Evolutionary conservation across 257 asterid genomes (phyloP), one percentile per base, ranked within the genome.

Genomic region (Agastache rugosa): DNA sequence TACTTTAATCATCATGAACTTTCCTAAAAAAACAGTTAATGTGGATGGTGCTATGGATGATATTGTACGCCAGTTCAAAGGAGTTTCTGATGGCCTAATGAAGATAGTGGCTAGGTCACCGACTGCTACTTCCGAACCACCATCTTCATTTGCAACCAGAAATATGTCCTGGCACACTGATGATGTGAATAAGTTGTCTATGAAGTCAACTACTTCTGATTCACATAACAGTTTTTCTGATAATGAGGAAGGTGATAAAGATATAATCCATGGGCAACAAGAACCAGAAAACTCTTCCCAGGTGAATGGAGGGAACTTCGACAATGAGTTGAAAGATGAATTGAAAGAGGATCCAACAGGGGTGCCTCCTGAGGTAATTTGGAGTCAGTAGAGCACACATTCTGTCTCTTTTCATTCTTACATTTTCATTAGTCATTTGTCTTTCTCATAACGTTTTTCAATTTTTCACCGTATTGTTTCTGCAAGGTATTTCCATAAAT

Each of bases 41-140:
- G 96, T 93, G 83, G 98, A 93, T 79, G 97, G 90, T 79, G 97
- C 98, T 54, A 75, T 91, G 88, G 98, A 93, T 85, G 98, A 93
- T 70, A 88, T 93, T 69, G 87, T 82, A 74, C 93, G 98, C 62
- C 98, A 93, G 81, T 91, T 91, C 86, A 93, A 84, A 87, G 98
- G 95, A 80, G 95, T 85, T 60, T 91, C 98, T 62, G 92, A 83
- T 79, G 97, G 98, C 64, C 79, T 91, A 72, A 74, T 83, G 91
- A 88, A 79, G 71, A 86, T 81, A 78, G 95, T 88, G 74, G 87
- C 81, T 77, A 88, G 89, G 55, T 82, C 96, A 78, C 87, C 91
- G 61, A 73, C 90, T 19, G 65, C 87, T 54, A 39, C 82, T 51
- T 63, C 58, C 64, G 96, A 85, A 66, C 78, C 86, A 71, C 69